phyloP scores from a whole-genome alignment of 1,284 basidiomycete species.

The Ganoderma boninense region DNA sequence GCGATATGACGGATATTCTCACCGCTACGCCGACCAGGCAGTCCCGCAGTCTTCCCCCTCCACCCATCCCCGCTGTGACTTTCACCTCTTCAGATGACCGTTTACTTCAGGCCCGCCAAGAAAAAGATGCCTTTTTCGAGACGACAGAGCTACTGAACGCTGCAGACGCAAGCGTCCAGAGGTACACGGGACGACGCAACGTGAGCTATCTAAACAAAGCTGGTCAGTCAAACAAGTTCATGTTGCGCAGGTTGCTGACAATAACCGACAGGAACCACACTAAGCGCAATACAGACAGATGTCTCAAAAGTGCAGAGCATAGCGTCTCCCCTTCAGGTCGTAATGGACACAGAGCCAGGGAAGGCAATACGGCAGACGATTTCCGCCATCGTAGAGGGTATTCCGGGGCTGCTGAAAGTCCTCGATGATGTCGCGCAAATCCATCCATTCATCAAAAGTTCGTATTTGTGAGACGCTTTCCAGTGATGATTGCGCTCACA shows the following conservation, averaged over 20 bases:
- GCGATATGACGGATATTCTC: background rate
- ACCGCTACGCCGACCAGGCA: background rate
- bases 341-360: conserved; percentile 7
- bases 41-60: background rate
- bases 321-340: conserved; percentile 3
- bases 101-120: background rate
- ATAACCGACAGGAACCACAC: background rate
- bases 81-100: background rate
- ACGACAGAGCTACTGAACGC: conserved; percentile 3
- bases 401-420: conserved; percentile 35
- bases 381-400: conserved; percentile 32
- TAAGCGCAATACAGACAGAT: conserved; percentile 3
- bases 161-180: background rate
- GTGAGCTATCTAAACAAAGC: background rate
- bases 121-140: background rate
- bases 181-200: background rate
- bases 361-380: conserved; percentile 11
- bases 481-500: background rate
- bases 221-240: background rate
- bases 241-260: background rate
- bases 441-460: conserved; percentile 40
- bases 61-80: background rate
- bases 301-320: conserved; percentile 8
- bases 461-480: background rate
- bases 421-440: conserved; percentile 38